phyloP scores from a whole-genome alignment of 2,329 filamentous ascomycete genomes.

The Zalaria sp. region DNA sequence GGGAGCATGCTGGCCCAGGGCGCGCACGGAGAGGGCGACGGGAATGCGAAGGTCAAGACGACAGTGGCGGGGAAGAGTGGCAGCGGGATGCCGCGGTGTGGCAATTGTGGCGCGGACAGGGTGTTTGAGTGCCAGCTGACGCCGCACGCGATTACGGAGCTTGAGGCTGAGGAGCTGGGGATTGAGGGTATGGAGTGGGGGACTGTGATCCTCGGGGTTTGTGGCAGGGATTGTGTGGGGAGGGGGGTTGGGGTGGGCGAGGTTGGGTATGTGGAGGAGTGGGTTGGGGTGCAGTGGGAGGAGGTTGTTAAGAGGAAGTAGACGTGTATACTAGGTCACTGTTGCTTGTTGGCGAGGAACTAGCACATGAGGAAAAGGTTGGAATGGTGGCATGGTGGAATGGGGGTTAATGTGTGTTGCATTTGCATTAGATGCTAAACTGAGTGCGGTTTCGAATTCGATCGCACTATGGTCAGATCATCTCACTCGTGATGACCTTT shows the following conservation, averaged over 20 bases:
- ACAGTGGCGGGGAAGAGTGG: slow-evolving; percentile 21
- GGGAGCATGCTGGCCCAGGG: slow-evolving; percentile 45
- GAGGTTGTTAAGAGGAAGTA: slow-evolving; percentile 34
- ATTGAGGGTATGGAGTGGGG: slow-evolving; percentile 95
- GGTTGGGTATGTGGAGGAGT: slow-evolving; percentile 79
- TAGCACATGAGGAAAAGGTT: too few species aligned
- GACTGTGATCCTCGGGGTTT: slow-evolving; percentile 77
- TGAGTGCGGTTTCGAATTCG: too few species aligned
- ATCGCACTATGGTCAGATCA: too few species aligned
- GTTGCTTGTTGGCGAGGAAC: too few species aligned
- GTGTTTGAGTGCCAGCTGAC: slow-evolving; percentile 88
- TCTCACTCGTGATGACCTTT: too few species aligned
- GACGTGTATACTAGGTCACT: background rate
- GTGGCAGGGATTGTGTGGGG: slow-evolving; percentile 61
- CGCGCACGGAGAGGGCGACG: slow-evolving; percentile 14
- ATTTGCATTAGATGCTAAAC: background rate
- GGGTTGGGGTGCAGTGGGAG: slow-evolving; percentile 98
- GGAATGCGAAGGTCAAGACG: slow-evolving; percentile 16
- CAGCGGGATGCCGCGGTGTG: slow-evolving; percentile 56
- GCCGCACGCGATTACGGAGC: slow-evolving; percentile 75
- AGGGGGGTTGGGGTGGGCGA: slow-evolving; percentile 42
- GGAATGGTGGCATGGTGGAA: too few species aligned
- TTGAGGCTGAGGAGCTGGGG: slow-evolving; percentile 58
- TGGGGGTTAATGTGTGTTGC: too few species aligned
- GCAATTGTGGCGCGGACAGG: slow-evolving; percentile 58